Evolutionary conservation across 352 stramenopile species (phyloP).

Genomic region (Peronospora belbahrii): DNA sequence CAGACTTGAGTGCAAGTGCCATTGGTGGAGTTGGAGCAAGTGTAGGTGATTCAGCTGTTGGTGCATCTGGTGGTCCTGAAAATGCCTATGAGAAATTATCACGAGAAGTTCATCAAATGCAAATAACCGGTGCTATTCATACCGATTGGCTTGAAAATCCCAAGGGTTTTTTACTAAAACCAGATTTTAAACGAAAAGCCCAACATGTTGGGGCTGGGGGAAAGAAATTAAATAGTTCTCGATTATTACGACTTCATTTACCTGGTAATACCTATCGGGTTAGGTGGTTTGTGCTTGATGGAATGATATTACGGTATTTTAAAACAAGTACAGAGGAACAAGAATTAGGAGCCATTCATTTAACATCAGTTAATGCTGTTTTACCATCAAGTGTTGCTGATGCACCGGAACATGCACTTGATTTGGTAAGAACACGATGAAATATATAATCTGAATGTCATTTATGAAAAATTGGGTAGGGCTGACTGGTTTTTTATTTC

Average conservation of each 20-base stretch:
- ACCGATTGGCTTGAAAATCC: constrained; percentile 87
- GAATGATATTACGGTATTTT: constrained; percentile 86
- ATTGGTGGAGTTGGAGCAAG: constrained; percentile 30
- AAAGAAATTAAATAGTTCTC: constrained; percentile 82
- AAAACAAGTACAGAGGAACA: constrained; percentile 83
- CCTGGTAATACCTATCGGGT: constrained; percentile 74
- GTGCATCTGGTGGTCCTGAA: constrained; percentile 34
- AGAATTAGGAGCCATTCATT: constrained; percentile 82
- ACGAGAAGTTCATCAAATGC: constrained; percentile 85
- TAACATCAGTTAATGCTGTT: constrained; percentile 81
- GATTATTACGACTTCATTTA: constrained; percentile 66
- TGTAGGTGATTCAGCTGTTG: constrained; percentile 11
- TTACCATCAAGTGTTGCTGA: constrained; percentile 85
- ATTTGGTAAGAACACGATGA: too few relatives aligned
- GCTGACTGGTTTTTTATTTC: neutral
- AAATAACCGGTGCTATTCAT: constrained; percentile 84
- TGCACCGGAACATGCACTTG: constrained; percentile 73
- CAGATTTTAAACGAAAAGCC: constrained; percentile 83
- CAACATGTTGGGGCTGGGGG: constrained; percentile 79
- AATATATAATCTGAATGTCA: too few relatives aligned
- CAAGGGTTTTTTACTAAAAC: constrained; percentile 82
- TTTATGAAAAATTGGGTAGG: too few relatives aligned
- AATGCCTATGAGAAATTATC: constrained; percentile 88
- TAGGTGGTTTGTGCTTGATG: constrained; percentile 84
- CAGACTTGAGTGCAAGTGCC: constrained; percentile 41